phyloP scores from a whole-genome alignment of 2,329 filamentous ascomycete genomes.

The Achaetomium macrosporum region DNA sequence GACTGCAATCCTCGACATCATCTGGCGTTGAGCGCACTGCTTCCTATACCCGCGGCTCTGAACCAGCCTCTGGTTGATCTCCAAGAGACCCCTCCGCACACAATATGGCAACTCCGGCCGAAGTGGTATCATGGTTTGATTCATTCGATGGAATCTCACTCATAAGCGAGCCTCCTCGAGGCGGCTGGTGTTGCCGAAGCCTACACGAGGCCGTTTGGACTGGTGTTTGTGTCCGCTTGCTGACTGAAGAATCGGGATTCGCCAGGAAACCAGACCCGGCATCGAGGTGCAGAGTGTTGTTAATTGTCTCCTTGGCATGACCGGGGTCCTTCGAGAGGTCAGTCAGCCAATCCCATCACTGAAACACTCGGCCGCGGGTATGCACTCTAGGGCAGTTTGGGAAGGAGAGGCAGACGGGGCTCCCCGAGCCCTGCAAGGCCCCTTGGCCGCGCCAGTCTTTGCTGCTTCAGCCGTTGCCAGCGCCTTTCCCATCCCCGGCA shows the following conservation, averaged over 20 bases:
- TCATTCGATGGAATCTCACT: neutral
- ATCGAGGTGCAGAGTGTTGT: conserved; percentile 21
- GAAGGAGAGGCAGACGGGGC: conserved; percentile 8
- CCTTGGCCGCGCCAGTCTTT: neutral
- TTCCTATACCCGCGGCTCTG: conserved; percentile 14
- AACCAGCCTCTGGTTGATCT: neutral
- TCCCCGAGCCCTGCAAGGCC: conserved; percentile 9
- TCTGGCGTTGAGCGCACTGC: neutral
- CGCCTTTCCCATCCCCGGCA: conserved; percentile 4
- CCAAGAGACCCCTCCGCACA: neutral
- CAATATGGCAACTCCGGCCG: neutral
- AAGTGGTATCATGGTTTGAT: neutral
- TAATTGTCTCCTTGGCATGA: conserved; percentile 28
- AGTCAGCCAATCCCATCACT: conserved; percentile 25
- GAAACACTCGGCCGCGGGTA: conserved; percentile 20
- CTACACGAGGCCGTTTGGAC: neutral
- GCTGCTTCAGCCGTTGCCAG: neutral
- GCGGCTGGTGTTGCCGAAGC: neutral
- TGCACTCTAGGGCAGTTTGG: conserved; percentile 16
- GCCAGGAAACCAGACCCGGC: conserved; percentile 21
- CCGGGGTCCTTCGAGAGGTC: conserved; percentile 27
- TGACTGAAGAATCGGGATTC: conserved; percentile 21
- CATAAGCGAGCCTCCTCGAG: too few relatives aligned
- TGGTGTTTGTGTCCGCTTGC: conserved; percentile 15
- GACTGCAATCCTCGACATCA: neutral